phyloP scores from a whole-genome alignment of 2,329 filamentous ascomycete genomes.

The Fusarium mexicanum region DNA sequence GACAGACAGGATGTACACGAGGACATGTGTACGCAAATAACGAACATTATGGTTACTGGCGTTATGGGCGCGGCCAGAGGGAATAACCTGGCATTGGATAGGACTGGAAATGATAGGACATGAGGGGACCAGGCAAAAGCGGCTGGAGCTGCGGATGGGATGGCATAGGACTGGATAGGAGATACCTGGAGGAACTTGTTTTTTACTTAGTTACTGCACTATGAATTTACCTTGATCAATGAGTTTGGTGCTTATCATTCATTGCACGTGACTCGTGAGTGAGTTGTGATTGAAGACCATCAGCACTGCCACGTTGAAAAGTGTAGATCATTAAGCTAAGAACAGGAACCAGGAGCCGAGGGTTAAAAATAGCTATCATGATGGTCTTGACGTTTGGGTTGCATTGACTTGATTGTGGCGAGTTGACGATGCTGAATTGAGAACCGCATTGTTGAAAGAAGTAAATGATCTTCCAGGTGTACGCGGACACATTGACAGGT shows the following conservation, averaged over 20 bases:
- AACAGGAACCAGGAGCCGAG: background rate
- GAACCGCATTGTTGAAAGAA: background rate
- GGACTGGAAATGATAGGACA: background rate
- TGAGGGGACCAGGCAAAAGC: background rate
- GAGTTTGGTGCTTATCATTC: background rate
- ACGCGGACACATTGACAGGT: background rate
- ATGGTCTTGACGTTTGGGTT: conserved; percentile 4
- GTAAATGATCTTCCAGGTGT: background rate
- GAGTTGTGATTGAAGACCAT: background rate
- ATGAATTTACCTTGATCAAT: background rate
- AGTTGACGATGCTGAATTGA: background rate
- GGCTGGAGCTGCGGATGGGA: conserved; percentile 21
- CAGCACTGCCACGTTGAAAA: conserved; percentile 19
- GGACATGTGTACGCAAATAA: background rate
- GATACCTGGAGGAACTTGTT: conserved; percentile 24
- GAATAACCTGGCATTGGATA: conserved; percentile 12
- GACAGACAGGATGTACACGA: conserved; percentile 17
- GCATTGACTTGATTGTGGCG: background rate
- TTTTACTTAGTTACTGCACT: background rate
- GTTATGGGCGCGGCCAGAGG: conserved; percentile 29
- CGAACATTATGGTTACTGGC: conserved; percentile 18
- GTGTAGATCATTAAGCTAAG: conserved; percentile 1
- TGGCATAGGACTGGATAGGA: background rate
- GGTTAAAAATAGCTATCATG: conserved; percentile 24
- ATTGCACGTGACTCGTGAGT: background rate